A percentile compares a stretch with the other conserved stretches of the same genome.
phyloP scores from a whole-genome alignment of 345 rosid species.

The Populus ilicifolia region DNA sequence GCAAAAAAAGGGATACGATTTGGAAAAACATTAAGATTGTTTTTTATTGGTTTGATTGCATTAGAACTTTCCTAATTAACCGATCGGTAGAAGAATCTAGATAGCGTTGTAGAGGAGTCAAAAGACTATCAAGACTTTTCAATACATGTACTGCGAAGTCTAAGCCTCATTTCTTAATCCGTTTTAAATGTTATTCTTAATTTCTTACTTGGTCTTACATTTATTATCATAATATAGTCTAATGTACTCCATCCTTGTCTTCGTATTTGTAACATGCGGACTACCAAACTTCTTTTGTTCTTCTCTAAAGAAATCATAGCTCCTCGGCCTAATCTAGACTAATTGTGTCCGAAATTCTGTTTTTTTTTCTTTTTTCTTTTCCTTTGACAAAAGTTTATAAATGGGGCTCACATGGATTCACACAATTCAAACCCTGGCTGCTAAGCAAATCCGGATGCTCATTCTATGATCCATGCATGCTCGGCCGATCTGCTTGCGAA shows the following conservation, averaged over 20 bases:
- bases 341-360: background rate
- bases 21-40: background rate
- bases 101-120: background rate
- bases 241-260: background rate
- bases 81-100: background rate
- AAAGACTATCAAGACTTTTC: background rate
- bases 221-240: background rate
- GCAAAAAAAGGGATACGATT: background rate
- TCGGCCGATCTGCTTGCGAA: background rate
- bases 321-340: background rate
- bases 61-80: background rate
- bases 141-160: background rate
- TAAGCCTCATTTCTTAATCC: background rate
- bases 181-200: background rate
- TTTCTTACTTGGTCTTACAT: background rate
- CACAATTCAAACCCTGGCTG: background rate
- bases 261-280: background rate
- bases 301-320: background rate
- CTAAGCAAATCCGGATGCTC: background rate
- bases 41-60: background rate
- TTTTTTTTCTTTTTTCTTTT: background rate
- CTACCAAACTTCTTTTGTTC: background rate
- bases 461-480: background rate
- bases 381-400: background rate
- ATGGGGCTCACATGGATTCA: background rate